Evolutionary conservation across 2,329 filamentous ascomycete genomes (phyloP).

Genomic region (Fusarium robinianum): DNA sequence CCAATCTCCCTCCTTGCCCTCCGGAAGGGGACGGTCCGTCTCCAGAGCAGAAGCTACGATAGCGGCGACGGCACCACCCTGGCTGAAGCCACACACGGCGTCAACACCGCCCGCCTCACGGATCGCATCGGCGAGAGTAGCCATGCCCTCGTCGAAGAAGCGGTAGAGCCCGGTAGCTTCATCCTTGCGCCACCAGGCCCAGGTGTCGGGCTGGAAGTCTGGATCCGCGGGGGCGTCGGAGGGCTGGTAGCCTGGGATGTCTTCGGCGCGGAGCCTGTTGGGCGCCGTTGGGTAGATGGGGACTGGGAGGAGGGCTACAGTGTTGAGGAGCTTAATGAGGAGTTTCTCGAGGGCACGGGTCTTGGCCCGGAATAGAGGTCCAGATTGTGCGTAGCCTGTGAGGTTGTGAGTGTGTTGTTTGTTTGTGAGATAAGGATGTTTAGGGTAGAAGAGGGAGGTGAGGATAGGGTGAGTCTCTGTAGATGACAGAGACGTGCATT

Average conservation of each 20-base stretch:
- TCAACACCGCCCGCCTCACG: slow-evolving; percentile 70
- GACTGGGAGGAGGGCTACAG: slow-evolving; percentile 56
- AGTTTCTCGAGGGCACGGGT: slow-evolving; percentile 85
- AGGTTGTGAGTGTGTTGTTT: slow-evolving; percentile 16
- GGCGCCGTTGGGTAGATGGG: slow-evolving; percentile 74
- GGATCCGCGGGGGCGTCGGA: slow-evolving; percentile 48
- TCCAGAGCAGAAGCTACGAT: slow-evolving; percentile 78
- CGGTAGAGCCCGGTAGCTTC: slow-evolving; percentile 67
- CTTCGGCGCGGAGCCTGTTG: slow-evolving; percentile 61
- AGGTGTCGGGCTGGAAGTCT: slow-evolving; percentile 66
- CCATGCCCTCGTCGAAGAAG: slow-evolving; percentile 71
- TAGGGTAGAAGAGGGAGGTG: slow-evolving; percentile 2
- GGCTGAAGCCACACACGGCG: slow-evolving; percentile 80
- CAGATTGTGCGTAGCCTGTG: slow-evolving; percentile 86
- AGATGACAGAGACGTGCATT: background rate
- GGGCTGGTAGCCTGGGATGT: slow-evolving; percentile 71
- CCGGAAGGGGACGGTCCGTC: slow-evolving; percentile 35
- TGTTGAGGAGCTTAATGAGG: slow-evolving; percentile 72
- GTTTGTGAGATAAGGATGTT: slow-evolving; percentile 5
- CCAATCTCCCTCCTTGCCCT: slow-evolving; percentile 47
- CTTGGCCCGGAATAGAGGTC: slow-evolving; percentile 82
- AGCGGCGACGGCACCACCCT: slow-evolving; percentile 73
- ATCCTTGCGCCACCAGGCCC: slow-evolving; percentile 81
- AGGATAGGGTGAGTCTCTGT: background rate
- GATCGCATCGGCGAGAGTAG: slow-evolving; percentile 64